These are phyloP conservation scores for Acanthamoeba triangularis DNA, from an alignment of 208 protist species.

Conservation along the genomic window DNA sequence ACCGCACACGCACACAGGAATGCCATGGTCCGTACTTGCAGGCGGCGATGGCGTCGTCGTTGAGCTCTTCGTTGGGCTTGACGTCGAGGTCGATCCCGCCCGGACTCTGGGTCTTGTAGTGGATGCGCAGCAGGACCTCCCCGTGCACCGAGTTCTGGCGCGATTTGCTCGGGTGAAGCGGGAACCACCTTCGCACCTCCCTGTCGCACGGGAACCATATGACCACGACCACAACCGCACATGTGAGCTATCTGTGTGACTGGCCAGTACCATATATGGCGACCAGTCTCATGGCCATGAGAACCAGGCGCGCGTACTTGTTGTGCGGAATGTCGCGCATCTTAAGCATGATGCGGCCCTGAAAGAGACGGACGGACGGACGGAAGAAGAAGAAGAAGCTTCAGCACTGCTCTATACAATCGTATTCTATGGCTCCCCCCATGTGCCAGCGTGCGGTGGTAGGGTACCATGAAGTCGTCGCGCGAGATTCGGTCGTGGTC, in stretches of 20 bases:
- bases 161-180: background rate
- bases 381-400: background rate
- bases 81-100: background rate
- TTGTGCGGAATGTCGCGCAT: conserved; percentile 7
- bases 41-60: conserved; percentile 38
- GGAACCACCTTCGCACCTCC: conserved; percentile 20
- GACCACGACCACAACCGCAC: background rate
- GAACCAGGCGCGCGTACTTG: background rate
- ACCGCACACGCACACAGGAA: background rate
- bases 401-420: too few species aligned
- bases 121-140: conserved; percentile 26
- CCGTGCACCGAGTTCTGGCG: background rate
- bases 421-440: too few species aligned
- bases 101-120: conserved; percentile 15
- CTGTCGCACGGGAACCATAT: background rate
- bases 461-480: conserved; percentile 36
- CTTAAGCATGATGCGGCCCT: conserved; percentile 32
- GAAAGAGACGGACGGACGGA: background rate
- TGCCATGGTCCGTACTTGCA: background rate
- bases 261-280: background rate
- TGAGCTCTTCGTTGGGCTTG: conserved; percentile 29
- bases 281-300: background rate
- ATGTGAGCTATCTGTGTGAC: background rate
- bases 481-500: conserved; percentile 15
- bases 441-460: background rate